Conservation (phyloP, 2,329 filamentous ascomycete genomes). For the Monosporascus cannonballus region DNA sequence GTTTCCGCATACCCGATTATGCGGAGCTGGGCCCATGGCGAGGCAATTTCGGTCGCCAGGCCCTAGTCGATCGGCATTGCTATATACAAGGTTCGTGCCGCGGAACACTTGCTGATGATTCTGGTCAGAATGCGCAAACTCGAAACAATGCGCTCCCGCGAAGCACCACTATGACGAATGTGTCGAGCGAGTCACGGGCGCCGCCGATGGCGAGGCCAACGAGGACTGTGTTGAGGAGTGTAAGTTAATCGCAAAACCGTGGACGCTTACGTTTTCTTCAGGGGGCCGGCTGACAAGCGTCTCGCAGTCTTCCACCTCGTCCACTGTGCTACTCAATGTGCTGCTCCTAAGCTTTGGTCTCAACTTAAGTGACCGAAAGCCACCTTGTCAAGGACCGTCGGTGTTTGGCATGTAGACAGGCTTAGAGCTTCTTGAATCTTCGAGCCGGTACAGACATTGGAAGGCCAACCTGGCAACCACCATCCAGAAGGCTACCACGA, state of each 20-base stretch:
- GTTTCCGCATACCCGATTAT: background rate
- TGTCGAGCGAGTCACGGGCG: slow-evolving; percentile 78
- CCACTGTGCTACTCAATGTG: slow-evolving; percentile 89
- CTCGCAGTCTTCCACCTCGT: slow-evolving; percentile 92
- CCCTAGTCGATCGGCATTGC: too few relatives aligned
- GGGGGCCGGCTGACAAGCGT: background rate
- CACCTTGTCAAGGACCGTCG: slow-evolving; percentile 10
- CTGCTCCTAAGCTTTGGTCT: slow-evolving; percentile 92
- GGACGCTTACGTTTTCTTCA: background rate
- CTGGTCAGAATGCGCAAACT: slow-evolving; percentile 77
- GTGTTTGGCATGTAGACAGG: slow-evolving; percentile 4
- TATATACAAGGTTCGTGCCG: background rate
- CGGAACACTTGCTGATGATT: slow-evolving; percentile 11
- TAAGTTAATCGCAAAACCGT: slow-evolving; percentile 42
- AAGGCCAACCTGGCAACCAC: background rate
- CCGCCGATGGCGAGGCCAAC: slow-evolving; percentile 62
- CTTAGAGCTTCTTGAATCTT: slow-evolving; percentile 15
- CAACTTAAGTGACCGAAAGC: slow-evolving; percentile 70
- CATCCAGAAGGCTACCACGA: background rate
- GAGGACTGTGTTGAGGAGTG: slow-evolving; percentile 99
- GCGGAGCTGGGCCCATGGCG: background rate
- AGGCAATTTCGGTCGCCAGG: too few relatives aligned
- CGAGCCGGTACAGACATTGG: slow-evolving; percentile 5
- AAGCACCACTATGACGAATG: slow-evolving; percentile 99
- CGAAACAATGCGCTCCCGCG: slow-evolving; percentile 72